Percentiles rank a stretch among this genome's conserved stretches.
Conservation (phyloP, 306 rosid genomes). For the Aeschynomene evenia region DNA sequence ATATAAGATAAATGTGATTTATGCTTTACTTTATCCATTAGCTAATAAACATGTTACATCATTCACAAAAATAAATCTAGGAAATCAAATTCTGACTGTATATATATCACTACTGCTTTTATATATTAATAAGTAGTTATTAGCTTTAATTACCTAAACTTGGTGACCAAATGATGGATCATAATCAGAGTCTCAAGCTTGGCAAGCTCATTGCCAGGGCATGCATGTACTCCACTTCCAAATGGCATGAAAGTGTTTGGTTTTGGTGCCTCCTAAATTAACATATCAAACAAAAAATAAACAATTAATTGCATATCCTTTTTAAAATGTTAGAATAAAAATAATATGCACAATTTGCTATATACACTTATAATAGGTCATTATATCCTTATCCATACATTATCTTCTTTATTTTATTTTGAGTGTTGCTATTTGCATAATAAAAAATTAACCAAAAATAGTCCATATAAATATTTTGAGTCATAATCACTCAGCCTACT, state of each 20-base stretch:
- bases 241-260: slow-evolving; percentile 93
- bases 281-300: background rate
- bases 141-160: slow-evolving; percentile 57
- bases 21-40: no score
- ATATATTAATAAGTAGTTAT: background rate
- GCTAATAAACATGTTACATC: no score
- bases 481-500: no score
- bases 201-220: slow-evolving; percentile 97
- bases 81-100: no score
- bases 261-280: slow-evolving; percentile 67
- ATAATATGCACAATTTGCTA: background rate
- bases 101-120: background rate
- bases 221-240: slow-evolving; percentile 89
- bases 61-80: no score
- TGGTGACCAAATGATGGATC: slow-evolving; percentile 85
- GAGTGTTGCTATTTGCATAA: no score
- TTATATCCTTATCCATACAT: slow-evolving; percentile 13
- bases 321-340: slow-evolving; percentile 6
- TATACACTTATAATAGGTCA: background rate
- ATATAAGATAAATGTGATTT: no score
- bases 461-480: no score
- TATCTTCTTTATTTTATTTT: no score
- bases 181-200: slow-evolving; percentile 78
- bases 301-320: background rate
- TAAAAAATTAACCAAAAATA: no score